phyloP scores from a whole-genome alignment of 2,329 filamentous ascomycete species.

The Colletotrichum tropicicola region DNA sequence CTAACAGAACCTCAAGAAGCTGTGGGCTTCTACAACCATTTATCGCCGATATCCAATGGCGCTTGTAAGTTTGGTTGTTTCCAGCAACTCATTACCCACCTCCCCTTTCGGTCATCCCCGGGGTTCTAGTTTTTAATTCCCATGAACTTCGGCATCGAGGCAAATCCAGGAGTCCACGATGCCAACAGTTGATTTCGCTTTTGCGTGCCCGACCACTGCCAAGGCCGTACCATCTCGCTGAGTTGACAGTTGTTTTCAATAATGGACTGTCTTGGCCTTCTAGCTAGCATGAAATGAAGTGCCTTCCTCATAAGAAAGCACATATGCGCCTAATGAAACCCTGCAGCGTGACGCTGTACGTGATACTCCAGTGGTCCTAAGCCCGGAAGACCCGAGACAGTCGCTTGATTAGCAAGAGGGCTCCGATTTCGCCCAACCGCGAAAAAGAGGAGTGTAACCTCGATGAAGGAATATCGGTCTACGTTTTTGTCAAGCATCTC shows the following conservation, averaged over 20 bases:
- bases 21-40: not conserved
- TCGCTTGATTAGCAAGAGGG: not conserved
- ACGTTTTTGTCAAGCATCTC: not conserved
- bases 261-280: not conserved
- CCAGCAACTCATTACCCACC: not conserved
- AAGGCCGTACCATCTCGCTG: not conserved
- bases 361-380: not conserved
- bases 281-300: not conserved
- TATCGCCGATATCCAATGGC: not conserved
- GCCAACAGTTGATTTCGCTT: not conserved
- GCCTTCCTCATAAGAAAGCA: not conserved
- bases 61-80: not conserved
- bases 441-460: not conserved
- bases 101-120: not conserved
- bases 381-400: not conserved
- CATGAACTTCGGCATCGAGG: not conserved
- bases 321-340: not conserved
- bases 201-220: constrained; percentile 8
- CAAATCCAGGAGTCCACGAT: not conserved
- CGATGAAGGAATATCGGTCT: not conserved
- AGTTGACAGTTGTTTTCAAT: not conserved
- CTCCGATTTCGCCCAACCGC: not conserved
- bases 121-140: not conserved
- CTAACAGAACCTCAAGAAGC: not conserved
- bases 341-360: constrained; percentile 1